phyloP scores from a whole-genome alignment of 2,329 filamentous ascomycete species.

The Cercospora zeae-maydis region DNA sequence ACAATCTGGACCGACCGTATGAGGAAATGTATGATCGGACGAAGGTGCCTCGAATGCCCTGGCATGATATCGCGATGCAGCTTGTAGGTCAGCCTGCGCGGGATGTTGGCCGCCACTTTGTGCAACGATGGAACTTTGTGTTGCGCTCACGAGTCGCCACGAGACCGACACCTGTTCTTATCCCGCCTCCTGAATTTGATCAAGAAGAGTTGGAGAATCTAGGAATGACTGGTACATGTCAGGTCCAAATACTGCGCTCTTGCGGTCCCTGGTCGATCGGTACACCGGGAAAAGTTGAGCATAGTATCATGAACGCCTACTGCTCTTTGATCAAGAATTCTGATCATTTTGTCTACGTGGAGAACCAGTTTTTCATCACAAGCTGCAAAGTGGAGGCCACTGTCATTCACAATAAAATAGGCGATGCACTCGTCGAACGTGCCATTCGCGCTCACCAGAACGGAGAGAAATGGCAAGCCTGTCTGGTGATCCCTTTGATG shows the following conservation, averaged over 20 bases:
- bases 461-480: constrained; percentile 83
- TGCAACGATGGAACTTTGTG: constrained; percentile 97
- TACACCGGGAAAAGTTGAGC: constrained; percentile 75
- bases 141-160: constrained; percentile 89
- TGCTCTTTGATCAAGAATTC: constrained; percentile 91
- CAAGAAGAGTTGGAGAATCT: constrained; percentile 79
- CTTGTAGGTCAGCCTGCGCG: constrained; percentile 92
- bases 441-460: constrained; percentile 81
- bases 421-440: constrained; percentile 88
- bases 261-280: constrained; percentile 89
- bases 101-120: constrained; percentile 91
- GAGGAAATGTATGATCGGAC: constrained; percentile 98
- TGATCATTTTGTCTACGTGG: constrained; percentile 96
- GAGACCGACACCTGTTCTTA: constrained; percentile 83
- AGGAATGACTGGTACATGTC: constrained; percentile 88
- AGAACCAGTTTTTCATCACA: constrained; percentile 98
- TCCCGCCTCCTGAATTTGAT: constrained; percentile 90
- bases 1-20: constrained; percentile 85
- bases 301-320: constrained; percentile 95
- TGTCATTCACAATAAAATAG: constrained; percentile 87
- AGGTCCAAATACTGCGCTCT: constrained; percentile 91
- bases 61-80: constrained; percentile 98
- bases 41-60: constrained; percentile 89
- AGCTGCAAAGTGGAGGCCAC: constrained; percentile 84
- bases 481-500: constrained; percentile 89